Base-by-base conservation (phyloP, 2,329 filamentous ascomycete genomes). In the Colletotrichum euphorbiae region DNA sequence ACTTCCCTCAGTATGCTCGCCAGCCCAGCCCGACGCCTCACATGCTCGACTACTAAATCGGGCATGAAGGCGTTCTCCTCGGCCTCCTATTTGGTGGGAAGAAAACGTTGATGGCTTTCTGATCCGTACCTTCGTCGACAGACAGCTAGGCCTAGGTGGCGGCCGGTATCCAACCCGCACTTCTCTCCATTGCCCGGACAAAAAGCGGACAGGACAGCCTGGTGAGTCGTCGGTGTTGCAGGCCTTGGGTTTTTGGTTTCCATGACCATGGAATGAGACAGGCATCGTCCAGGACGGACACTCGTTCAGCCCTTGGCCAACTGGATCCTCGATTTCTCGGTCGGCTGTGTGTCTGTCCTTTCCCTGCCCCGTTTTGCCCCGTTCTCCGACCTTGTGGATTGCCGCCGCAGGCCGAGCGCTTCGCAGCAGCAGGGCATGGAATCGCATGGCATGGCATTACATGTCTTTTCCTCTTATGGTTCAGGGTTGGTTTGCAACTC, bases 211-310 rank as follows among this genome's bases (percentile, higher is more conserved):
- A 24, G 54, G 33, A 57, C 38, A 24, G 38, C 46, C 40, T 54
- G n/a, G n/a, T n/a, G 31, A 59, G 60, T 65, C 46, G 65, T 59
- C 42, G 52, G 38, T 65, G 65, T 65, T 68, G 60, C 60, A 66
- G 66, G 38, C 61, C 42, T 21, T 17, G 38, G 24, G 36, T 31
- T 48, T 28, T 17, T 15, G 38, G 33, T 42, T 31, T 48, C 17
- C 40, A 31, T 48, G 17, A 66, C 33, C 33, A 57, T 51, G 33
- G 66, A 65, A 65, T 66, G 61, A 69, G 61, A 69, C 66, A 42
- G 54, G 43, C 66, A 52, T 38, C 31, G 61, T 69, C 40, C 66
- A 65, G 61, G 42, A 69, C 55, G 43, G 55, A 40, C 55, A 69
- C 62, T 51, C 42, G 13, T 24, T 19, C 31, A 57, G 28, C 42